Evolutionary conservation across 1,284 basidiomycete genomes (phyloP), one percentile per base, ranked within the genome.

Genomic region (Fomes fomentarius): DNA sequence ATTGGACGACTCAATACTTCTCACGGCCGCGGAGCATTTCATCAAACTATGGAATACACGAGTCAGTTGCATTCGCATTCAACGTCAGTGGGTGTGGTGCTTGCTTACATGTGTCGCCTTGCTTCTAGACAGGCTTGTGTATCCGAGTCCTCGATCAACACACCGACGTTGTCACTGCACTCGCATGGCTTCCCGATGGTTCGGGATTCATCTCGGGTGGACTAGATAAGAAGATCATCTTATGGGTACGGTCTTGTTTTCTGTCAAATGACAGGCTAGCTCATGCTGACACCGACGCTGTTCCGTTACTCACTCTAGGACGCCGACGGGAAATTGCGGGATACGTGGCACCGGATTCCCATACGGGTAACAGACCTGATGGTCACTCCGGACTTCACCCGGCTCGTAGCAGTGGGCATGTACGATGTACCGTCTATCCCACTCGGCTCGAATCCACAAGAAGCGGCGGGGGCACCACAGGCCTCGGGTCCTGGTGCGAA

Each of bases 171-270:
- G 92, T 99, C 42, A 92, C 91, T 21, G 85, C 93, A 0, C 80
- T 97, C 38, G 81, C 85, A 37, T 98, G 95, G 94, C 75, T 96
- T 42, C 90, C 94, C 9, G 89, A 97, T 69, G 90, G 91, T 28
- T 85, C 85, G 15, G 91, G 92, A 11, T 98, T 98, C 69, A 83
- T 98, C 57, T 97, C 94, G 4, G 91, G 91, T 41, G 91, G 91
- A 37, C 80, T 97, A 73, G 96, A 99, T 71, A 85, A 87, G 60
- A 89, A 87, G 71, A 86, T 99, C 52, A 82, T 91, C 38, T 84
- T 91, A 60, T 98, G 95, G 93, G 94, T 95, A 69, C 50, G 84
- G n/a, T n/a, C n/a, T n/a, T n/a, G n/a, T 71, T 11, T 35, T 28
- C 41, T 22, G 17, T 40, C 43, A n/a, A n/a, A n/a, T n/a, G n/a